These are phyloP conservation scores for Epichloe aotearoae DNA, from an alignment of 2,329 filamentous ascomycete genomes.

Conservation along the genomic window DNA sequence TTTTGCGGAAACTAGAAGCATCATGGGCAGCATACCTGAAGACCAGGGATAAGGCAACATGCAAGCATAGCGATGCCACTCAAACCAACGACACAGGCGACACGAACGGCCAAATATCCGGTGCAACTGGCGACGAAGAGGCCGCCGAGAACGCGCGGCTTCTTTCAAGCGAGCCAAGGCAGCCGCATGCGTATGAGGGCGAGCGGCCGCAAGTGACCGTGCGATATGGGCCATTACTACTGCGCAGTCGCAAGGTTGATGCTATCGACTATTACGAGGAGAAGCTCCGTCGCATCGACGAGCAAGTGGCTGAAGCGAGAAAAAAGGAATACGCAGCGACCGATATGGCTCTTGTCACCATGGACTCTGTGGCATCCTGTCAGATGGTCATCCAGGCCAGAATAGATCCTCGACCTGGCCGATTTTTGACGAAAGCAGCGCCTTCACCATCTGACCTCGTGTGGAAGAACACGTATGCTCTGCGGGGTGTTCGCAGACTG, in stretches of 20 bases:
- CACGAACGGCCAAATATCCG: conserved; percentile 17
- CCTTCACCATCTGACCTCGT: conserved; percentile 87
- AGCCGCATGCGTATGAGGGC: conserved; percentile 24
- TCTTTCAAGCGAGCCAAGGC: conserved; percentile 32
- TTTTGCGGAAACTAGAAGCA: conserved; percentile 64
- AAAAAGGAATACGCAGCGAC: conserved; percentile 65
- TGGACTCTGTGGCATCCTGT: conserved; percentile 84
- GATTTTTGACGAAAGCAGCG: conserved; percentile 71
- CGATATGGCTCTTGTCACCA: conserved; percentile 86
- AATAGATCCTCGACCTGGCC: conserved; percentile 77
- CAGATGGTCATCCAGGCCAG: conserved; percentile 96
- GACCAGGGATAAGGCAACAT: conserved; percentile 11
- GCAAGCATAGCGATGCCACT: conserved; percentile 5
- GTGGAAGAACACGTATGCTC: conserved; percentile 85
- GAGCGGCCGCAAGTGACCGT: conserved; percentile 56
- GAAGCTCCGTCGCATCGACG: conserved; percentile 65
- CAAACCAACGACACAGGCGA: conserved; percentile 4
- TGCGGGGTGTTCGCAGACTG: conserved; percentile 58
- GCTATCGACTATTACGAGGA: conserved; percentile 93
- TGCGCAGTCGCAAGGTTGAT: conserved; percentile 64
- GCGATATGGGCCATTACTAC: conserved; percentile 62
- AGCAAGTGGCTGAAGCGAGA: conserved; percentile 55
- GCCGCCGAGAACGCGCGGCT: conserved; percentile 47
- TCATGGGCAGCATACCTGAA: conserved; percentile 60
- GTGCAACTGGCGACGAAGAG: conserved; percentile 23